Evolutionary conservation across 2,329 filamentous ascomycete genomes (phyloP).

Genomic region (Tolypocladium paradoxum): DNA sequence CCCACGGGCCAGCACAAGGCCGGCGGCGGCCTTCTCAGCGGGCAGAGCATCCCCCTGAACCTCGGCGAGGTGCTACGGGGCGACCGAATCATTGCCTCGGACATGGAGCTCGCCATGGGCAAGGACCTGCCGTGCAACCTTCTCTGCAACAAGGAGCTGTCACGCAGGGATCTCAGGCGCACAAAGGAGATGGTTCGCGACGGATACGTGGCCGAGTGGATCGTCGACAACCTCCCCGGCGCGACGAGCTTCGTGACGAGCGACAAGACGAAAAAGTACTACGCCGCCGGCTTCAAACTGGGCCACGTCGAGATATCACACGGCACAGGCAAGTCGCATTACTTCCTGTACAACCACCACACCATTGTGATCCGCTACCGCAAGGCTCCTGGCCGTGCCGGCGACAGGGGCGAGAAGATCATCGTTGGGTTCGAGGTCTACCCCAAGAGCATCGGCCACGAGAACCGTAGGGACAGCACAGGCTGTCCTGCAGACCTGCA

Average conservation of each 20-base stretch:
- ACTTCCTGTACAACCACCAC: conserved; percentile 80
- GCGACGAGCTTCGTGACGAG: conserved; percentile 82
- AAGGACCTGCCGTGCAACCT: conserved; percentile 62
- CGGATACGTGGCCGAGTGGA: conserved; percentile 86
- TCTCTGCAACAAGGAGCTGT: conserved; percentile 60
- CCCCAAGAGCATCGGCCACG: conserved; percentile 65
- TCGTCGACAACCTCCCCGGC: conserved; percentile 82
- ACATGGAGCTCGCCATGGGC: conserved; percentile 71
- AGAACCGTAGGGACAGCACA: conserved; percentile 44
- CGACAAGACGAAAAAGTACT: conserved; percentile 78
- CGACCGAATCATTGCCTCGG: conserved; percentile 74
- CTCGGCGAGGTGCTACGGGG: conserved; percentile 80
- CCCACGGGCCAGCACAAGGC: conserved; percentile 57
- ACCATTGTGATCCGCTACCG: conserved; percentile 75
- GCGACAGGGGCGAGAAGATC: conserved; percentile 62
- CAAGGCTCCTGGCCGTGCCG: conserved; percentile 56
- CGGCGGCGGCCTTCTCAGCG: conserved; percentile 60
- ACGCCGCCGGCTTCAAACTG: conserved; percentile 81
- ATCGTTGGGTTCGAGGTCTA: conserved; percentile 87
- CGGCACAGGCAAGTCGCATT: conserved; percentile 48
- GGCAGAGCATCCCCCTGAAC: conserved; percentile 70
- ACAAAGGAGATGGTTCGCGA: conserved; percentile 64
- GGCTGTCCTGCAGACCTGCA: conserved; percentile 61
- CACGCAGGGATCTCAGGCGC: conserved; percentile 51
- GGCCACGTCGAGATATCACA: conserved; percentile 61